These are phyloP conservation scores for Pyrus bretschneideri DNA, from an alignment of 306 rosid species.

Conservation along the genomic window DNA sequence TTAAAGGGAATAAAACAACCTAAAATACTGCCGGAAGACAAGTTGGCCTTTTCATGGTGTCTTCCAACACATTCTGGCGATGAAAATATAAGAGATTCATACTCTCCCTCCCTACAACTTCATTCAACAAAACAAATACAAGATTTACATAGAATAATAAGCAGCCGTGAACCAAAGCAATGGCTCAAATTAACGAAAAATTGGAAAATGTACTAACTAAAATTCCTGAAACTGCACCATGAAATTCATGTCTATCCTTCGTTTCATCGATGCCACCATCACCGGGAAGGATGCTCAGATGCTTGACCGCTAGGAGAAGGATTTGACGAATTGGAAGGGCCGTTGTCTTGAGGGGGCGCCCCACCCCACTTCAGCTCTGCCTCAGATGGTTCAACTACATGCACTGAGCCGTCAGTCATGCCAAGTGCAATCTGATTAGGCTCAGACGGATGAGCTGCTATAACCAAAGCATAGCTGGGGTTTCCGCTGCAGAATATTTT, in stretches of 20 bases:
- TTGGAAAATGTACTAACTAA: neutral
- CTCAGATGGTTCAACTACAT: slow-evolving; percentile 29
- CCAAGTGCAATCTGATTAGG: slow-evolving; percentile 39
- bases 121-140: neutral
- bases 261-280: slow-evolving; percentile 3
- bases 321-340: slow-evolving; percentile 39
- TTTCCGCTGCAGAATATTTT: slow-evolving; percentile 12
- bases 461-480: slow-evolving; percentile 26
- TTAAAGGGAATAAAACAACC: neutral
- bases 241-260: neutral
- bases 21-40: slow-evolving; percentile 19
- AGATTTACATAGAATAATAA: slow-evolving; percentile 10
- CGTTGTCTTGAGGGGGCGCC: slow-evolving; percentile 31
- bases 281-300: slow-evolving; percentile 32
- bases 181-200: slow-evolving; percentile 1
- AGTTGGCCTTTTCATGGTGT: slow-evolving; percentile 30
- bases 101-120: slow-evolving; percentile 12
- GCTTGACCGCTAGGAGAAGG: slow-evolving; percentile 42
- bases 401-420: slow-evolving; percentile 34
- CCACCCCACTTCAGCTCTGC: slow-evolving; percentile 33
- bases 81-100: slow-evolving; percentile 18
- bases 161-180: slow-evolving; percentile 2
- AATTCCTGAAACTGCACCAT: neutral
- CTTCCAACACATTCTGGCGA: slow-evolving; percentile 4
- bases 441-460: slow-evolving; percentile 41